Evolutionary conservation across 106 monocot species (phyloP), one percentile per base, ranked within the genome.

Genomic region (Allium fistulosum): DNA sequence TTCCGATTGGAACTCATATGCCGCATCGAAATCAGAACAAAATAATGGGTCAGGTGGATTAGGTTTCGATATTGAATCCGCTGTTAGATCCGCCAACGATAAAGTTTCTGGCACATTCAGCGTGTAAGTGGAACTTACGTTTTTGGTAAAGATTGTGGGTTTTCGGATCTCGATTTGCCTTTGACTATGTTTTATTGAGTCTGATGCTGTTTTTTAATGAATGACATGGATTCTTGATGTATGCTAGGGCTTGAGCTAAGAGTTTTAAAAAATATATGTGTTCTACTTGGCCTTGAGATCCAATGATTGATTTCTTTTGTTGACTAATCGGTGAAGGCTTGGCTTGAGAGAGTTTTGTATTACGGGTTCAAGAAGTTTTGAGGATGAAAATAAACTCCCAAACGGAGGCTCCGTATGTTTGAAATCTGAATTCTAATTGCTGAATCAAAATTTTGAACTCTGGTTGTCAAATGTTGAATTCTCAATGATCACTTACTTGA

Each of bases 1-100:
- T 47, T 67, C 73, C 57, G 79, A 79, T 52, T 79, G 79, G 79
- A 79, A 79, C 62, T 73, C 79, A 7, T 79, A 79, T 52, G 79
- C 79, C 50, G 68, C 79, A 22, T 51, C 72, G 8, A 62, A 53
- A 57, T 68, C 72, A 8, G 62, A 68, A 18, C 68, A 62, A 0
- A 73, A 79, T 7, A 48, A 17, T 59, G 58, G 26, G n/a, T 55
- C 67, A 15, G 55, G 15, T 28, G 26, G 51, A 26, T 61, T 79
- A 9, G 79, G 73, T 8, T 69, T 79, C 61, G 79, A 79, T 49
- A 66, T 79, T 8, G 79, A 79, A 53, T 72, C 79, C 51, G 79
- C 79, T 5, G 79, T 79, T 2, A 66, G 79, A 45, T 73, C 79
- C 53, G 79, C 79, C 9, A 79, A 79, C 57, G 79, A 79, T 46